Percentiles rank a stretch among this genome's conserved stretches.
These are phyloP conservation scores for Adansonia grandidieri DNA, from an alignment of 441 rosid genomes.

Conservation along the genomic window DNA sequence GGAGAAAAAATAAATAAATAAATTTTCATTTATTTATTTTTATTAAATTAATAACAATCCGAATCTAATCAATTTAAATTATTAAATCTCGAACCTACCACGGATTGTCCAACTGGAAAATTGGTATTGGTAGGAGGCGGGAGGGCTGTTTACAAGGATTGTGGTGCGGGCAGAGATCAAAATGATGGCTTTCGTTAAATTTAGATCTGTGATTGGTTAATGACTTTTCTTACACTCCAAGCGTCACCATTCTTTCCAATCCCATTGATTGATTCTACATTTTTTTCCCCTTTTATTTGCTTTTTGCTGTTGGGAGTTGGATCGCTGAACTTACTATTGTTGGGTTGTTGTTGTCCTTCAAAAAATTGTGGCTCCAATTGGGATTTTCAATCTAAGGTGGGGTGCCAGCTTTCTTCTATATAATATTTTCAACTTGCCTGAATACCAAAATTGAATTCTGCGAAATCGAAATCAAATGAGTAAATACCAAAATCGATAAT, in stretches of 20 bases:
- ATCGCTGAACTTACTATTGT: constrained; percentile 25
- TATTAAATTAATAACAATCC: no score
- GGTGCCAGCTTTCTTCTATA: not conserved
- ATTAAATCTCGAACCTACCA: no score
- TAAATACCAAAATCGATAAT: not conserved
- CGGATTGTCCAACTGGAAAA: no score
- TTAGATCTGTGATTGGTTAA: not conserved
- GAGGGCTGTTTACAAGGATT: constrained; percentile 13
- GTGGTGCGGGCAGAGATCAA: constrained; percentile 22
- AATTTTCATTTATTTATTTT: no score
- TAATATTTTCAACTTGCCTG: not conserved
- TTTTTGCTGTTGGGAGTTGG: constrained; percentile 28
- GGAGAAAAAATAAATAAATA: not conserved
- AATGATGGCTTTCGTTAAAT: constrained; percentile 15
- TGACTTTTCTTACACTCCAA: constrained; percentile 46
- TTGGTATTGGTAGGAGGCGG: no score
- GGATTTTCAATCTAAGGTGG: constrained; percentile 27
- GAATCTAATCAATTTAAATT: no score
- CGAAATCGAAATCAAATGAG: not conserved
- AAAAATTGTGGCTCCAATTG: no score
- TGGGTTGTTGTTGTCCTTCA: constrained; percentile 31
- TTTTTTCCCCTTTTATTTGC: no score
- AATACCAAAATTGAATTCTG: not conserved
- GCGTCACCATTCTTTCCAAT: constrained; percentile 6
- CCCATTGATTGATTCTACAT: not conserved